Evolutionary conservation across 768 basidiomycete genomes (phyloP).

Genomic region (Russula olivacea): DNA sequence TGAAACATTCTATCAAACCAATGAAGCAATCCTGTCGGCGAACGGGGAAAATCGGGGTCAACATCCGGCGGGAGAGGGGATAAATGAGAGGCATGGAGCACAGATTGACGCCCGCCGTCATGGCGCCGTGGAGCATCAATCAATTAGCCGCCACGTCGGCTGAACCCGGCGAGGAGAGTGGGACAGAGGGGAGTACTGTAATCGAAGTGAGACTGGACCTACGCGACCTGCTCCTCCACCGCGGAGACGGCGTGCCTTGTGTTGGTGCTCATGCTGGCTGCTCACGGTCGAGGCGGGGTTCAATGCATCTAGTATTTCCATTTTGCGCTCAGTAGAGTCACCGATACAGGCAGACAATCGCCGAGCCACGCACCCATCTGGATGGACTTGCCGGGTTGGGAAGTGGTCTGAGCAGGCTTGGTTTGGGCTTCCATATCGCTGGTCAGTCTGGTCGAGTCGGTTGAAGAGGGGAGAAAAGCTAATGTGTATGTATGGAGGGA

Average conservation of each 20-base stretch:
- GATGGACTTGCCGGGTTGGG: slow-evolving; percentile 54
- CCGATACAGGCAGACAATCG: neutral
- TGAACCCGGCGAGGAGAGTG: neutral
- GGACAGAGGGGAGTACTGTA: neutral
- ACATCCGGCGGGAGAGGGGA: neutral
- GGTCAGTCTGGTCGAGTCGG: neutral
- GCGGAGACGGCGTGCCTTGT: slow-evolving; percentile 53
- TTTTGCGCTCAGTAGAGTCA: neutral
- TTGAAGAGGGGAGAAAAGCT: neutral
- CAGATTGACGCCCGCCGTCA: neutral
- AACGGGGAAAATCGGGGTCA: slow-evolving; percentile 1
- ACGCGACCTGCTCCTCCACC: slow-evolving; percentile 56
- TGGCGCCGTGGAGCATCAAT: too few species aligned
- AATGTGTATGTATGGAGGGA: too few species aligned
- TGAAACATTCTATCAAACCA: slow-evolving; percentile 55
- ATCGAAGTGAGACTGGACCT: neutral
- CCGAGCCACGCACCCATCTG: slow-evolving; percentile 51
- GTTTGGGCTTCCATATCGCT: slow-evolving; percentile 30
- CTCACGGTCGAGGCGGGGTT: slow-evolving; percentile 38
- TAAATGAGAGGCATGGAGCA: neutral
- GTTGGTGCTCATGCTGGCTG: slow-evolving; percentile 35
- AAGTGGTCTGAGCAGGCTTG: slow-evolving; percentile 33
- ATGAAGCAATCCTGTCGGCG: slow-evolving; percentile 58
- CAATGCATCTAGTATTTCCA: slow-evolving; percentile 38
- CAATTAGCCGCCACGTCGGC: too few species aligned